phyloP scores from a whole-genome alignment of 129 eudicot species.

The Erigeron canadensis region DNA sequence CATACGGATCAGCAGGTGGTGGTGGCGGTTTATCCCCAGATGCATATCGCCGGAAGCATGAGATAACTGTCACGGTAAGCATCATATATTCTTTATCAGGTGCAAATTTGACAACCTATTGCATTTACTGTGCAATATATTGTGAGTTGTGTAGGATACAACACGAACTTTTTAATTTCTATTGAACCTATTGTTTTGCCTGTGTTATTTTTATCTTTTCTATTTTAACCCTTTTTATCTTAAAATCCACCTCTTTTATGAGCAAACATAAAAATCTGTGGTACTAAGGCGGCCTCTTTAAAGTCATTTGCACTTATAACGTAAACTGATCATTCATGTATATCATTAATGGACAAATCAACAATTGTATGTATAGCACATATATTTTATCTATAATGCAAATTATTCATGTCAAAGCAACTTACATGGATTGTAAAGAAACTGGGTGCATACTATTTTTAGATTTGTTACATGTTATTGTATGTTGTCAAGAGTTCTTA shows the following conservation, averaged over 20 bases:
- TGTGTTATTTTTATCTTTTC: neutral
- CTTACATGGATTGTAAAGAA: neutral
- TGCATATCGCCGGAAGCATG: constrained; percentile 72
- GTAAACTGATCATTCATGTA: too few relatives aligned
- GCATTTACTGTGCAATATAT: too few relatives aligned
- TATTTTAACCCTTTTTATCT: neutral
- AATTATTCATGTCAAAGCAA: too few relatives aligned
- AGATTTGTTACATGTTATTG: constrained; percentile 3
- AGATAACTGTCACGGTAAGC: constrained; percentile 85
- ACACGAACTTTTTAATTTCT: neutral
- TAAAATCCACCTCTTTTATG: neutral
- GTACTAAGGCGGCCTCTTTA: neutral
- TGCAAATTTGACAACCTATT: neutral
- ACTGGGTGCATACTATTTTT: neutral
- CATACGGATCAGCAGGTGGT: constrained; percentile 35
- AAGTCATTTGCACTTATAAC: neutral
- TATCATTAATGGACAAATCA: too few relatives aligned
- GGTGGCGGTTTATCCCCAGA: constrained; percentile 67
- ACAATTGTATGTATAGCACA: too few relatives aligned
- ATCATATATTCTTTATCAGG: neutral
- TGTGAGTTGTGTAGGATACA: neutral
- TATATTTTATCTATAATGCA: too few relatives aligned
- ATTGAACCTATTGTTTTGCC: neutral
- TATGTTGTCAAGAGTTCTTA: neutral
- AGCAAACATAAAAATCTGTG: neutral